Percentiles rank a stretch among this genome's conserved stretches.
Conservation (phyloP, 1,284 basidiomycete genomes). For the Fomitopsis betulina region DNA sequence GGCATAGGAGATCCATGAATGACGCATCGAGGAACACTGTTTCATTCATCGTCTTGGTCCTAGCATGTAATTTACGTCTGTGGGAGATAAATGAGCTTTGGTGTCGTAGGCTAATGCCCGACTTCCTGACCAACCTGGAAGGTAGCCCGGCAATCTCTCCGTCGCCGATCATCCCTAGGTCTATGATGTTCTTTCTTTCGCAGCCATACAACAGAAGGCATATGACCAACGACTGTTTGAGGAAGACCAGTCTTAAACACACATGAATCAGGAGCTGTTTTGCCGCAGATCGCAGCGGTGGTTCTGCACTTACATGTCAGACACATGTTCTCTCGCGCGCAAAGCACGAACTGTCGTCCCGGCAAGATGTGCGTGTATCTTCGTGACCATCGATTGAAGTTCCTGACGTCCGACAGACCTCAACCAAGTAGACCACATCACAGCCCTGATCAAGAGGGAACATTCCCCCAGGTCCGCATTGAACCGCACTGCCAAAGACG, state of each 20-base stretch:
- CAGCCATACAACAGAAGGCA: slow-evolving; percentile 65
- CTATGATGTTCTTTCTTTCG: slow-evolving; percentile 41
- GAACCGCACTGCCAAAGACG: slow-evolving; percentile 35
- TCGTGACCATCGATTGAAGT: slow-evolving; percentile 45
- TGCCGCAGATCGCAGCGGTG: not conserved
- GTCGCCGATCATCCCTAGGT: slow-evolving; percentile 39
- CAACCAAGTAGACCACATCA: slow-evolving; percentile 49
- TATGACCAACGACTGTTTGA: slow-evolving; percentile 51
- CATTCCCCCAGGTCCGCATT: slow-evolving; percentile 40
- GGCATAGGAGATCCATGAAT: slow-evolving; percentile 47
- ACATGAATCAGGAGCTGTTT: not conserved
- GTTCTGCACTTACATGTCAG: slow-evolving; percentile 14
- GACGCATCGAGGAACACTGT: slow-evolving; percentile 52
- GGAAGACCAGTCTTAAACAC: slow-evolving; percentile 33
- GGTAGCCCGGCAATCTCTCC: slow-evolving; percentile 47
- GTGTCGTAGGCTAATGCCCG: not conserved
- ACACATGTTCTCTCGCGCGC: slow-evolving; percentile 13
- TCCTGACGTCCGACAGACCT: slow-evolving; percentile 53
- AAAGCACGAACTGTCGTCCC: slow-evolving; percentile 34
- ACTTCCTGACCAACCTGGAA: slow-evolving; percentile 39
- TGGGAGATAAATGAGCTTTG: not conserved
- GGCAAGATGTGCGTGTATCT: slow-evolving; percentile 41
- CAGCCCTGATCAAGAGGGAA: slow-evolving; percentile 42
- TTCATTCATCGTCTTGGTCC: slow-evolving; percentile 41
- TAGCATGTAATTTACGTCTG: slow-evolving; percentile 46